These are phyloP conservation scores for Pseudonitzschia multiseries DNA, from an alignment of 108 stramenopile genomes.

Conservation along the genomic window DNA sequence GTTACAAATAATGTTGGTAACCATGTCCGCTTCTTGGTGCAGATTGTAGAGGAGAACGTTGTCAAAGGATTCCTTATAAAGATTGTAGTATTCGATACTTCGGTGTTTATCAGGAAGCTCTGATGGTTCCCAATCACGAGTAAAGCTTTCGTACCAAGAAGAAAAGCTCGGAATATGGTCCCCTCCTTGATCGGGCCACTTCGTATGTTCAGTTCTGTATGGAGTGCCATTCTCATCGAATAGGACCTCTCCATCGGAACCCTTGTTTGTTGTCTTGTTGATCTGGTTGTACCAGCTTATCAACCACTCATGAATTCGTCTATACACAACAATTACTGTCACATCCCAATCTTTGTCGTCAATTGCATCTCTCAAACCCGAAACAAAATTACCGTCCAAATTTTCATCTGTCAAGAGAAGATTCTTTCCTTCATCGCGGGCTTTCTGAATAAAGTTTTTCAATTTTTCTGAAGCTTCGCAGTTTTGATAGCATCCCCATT, in stretches of 20 bases:
- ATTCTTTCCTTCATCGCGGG: background rate
- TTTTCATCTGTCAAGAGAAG: constrained; percentile 19
- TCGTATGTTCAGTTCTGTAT: constrained; percentile 7
- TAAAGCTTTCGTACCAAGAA: constrained; percentile 5
- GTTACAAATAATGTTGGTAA: constrained; percentile 9
- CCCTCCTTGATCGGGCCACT: constrained; percentile 15
- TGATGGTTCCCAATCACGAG: constrained; percentile 1
- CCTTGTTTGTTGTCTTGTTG: constrained; percentile 14
- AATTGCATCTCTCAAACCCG: constrained; percentile 2
- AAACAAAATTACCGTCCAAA: constrained; percentile 7
- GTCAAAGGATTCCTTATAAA: constrained; percentile 7
- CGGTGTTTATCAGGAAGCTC: constrained; percentile 7
- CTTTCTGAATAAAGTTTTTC: background rate
- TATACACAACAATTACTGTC: constrained; percentile 18
- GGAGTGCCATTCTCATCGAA: constrained; percentile 11
- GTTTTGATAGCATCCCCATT: constrained; percentile 6
- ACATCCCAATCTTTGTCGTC: constrained; percentile 17
- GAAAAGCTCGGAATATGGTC: background rate
- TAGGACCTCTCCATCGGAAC: constrained; percentile 8
- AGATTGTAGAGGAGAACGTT: constrained; percentile 9
- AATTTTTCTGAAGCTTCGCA: constrained; percentile 2
- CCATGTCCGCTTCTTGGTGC: constrained; percentile 10
- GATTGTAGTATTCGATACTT: constrained; percentile 18
- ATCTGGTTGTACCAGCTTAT: constrained; percentile 22
- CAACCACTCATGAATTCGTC: constrained; percentile 22